Evolutionary conservation across 768 basidiomycete species (phyloP), one percentile per base, ranked within the genome.

Genomic region (Lactifluus volemus): DNA sequence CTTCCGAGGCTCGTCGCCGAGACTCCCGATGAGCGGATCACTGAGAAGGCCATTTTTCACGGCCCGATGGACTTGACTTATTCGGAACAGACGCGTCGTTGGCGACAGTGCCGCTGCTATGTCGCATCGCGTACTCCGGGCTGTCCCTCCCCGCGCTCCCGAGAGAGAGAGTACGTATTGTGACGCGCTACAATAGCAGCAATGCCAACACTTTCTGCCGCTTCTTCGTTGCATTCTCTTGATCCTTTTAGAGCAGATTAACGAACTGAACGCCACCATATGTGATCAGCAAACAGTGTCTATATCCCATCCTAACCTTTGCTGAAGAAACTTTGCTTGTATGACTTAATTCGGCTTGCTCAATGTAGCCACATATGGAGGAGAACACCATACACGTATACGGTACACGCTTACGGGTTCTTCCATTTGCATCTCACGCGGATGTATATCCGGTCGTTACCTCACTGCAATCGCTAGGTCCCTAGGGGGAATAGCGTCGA

Each of bases 391-490:
- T 17, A 25, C 25, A 25, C 25, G 25, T 25, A 25, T 25, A 42
- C 41, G 11, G 38, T 19, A n/a, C 15, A 48, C 51, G 32, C 10
- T n/a, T 41, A 25, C 49, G 53, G 58, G 59, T 17, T 10, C 52
- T 64, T 64, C 60, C 63, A 64, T 64, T 63, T 55, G 59, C 34
- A 49, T 42, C 32, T n/a, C 5, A 21, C 30, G 51, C 63, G 59
- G 59, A 58, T 38, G 59, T 2, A 41, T 32, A 38, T 58, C 61
- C 61, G 56, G 44, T 34, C 52, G 21, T 58, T 63, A 53, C 61
- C 61, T 60, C 54, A 61, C 59, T 56, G 51, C 14, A 52, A 52
- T 44, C 59, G 53, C 34, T 34, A 63, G 59, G 56, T 53, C 61
- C 52, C 48, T 58, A 63, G 50, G 55, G 44, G 50, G 50, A 45